A percentile compares a stretch with the other conserved stretches of the same genome.
These are phyloP conservation scores for Taphrina confusa DNA, from an alignment of 1,139 yeast genomes.

Conservation along the genomic window DNA sequence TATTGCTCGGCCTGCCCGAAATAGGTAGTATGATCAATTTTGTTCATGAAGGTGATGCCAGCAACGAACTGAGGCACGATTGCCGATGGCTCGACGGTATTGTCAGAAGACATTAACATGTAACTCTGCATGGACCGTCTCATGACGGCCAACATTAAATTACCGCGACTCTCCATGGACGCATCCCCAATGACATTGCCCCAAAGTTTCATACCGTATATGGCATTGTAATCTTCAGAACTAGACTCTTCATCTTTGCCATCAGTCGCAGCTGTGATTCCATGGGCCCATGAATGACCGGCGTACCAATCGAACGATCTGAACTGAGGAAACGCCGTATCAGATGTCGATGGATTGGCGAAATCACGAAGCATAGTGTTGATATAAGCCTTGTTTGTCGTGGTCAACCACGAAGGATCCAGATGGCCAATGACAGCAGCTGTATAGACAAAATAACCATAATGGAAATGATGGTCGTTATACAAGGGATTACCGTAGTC, in stretches of 20 bases:
- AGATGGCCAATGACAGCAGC: conserved; percentile 73
- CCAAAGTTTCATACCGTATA: conserved; percentile 82
- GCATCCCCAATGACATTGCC: conserved; percentile 68
- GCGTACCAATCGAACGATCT: conserved; percentile 77
- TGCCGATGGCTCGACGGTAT: conserved; percentile 60
- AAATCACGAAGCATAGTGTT: conserved; percentile 70
- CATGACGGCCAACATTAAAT: conserved; percentile 68
- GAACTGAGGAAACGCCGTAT: conserved; percentile 69
- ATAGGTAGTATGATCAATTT: conserved; percentile 86
- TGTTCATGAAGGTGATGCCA: conserved; percentile 54
- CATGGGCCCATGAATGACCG: conserved; percentile 87
- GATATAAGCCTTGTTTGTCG: conserved; percentile 63
- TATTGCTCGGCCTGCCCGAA: conserved; percentile 76
- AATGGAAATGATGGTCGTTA: conserved; percentile 82
- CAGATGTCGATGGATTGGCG: conserved; percentile 67
- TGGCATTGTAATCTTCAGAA: conserved; percentile 64
- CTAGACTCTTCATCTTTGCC: conserved; percentile 81
- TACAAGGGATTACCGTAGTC: conserved; percentile 71
- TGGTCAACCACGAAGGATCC: conserved; percentile 60
- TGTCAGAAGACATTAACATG: conserved; percentile 60
- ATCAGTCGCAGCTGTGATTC: conserved; percentile 67
- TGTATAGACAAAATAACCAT: conserved; percentile 74
- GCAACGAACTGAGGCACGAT: conserved; percentile 66
- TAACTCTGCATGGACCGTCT: conserved; percentile 64
- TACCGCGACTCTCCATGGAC: conserved; percentile 76